These are phyloP conservation scores for Ocimum tenuiflorum DNA, from an alignment of 257 asterid species.

Conservation along the genomic window DNA sequence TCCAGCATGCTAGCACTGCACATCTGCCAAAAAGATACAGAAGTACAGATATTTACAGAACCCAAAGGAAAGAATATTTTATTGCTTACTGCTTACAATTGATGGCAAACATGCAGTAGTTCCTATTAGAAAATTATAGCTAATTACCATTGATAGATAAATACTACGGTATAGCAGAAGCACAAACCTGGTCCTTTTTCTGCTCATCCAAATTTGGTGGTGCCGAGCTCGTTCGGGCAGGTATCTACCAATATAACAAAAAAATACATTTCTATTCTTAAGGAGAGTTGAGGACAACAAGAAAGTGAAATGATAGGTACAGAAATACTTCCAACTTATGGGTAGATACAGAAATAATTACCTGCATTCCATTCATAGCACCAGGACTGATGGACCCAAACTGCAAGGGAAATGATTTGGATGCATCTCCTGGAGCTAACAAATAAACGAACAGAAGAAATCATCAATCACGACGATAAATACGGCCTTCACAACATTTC, in stretches of 20 bases:
- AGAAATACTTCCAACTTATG: not conserved
- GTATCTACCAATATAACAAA: slow-evolving; percentile 41
- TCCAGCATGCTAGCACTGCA: not conserved
- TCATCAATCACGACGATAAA: not conserved
- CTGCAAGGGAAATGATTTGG: slow-evolving; percentile 56
- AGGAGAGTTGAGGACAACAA: slow-evolving; percentile 3
- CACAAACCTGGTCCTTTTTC: slow-evolving; percentile 68
- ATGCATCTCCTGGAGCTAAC: slow-evolving; percentile 50
- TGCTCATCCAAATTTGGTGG: slow-evolving; percentile 94
- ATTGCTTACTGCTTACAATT: not conserved
- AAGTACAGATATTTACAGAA: not conserved
- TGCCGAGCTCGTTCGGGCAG: slow-evolving; percentile 93
- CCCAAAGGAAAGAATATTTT: not conserved
- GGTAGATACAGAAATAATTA: slow-evolving; percentile 23
- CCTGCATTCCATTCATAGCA: slow-evolving; percentile 69
- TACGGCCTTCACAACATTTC: not conserved
- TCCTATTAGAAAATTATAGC: not conserved
- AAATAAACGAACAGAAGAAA: slow-evolving; percentile 14
- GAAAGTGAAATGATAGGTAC: not conserved
- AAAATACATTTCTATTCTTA: not conserved
- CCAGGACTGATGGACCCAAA: slow-evolving; percentile 79
- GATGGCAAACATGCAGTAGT: slow-evolving; percentile 6
- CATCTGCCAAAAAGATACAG: not conserved
- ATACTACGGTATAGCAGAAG: not conserved
- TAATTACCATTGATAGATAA: not conserved